Conservation (phyloP, 495 filamentous ascomycete genomes). For the Penicillium parvum region DNA sequence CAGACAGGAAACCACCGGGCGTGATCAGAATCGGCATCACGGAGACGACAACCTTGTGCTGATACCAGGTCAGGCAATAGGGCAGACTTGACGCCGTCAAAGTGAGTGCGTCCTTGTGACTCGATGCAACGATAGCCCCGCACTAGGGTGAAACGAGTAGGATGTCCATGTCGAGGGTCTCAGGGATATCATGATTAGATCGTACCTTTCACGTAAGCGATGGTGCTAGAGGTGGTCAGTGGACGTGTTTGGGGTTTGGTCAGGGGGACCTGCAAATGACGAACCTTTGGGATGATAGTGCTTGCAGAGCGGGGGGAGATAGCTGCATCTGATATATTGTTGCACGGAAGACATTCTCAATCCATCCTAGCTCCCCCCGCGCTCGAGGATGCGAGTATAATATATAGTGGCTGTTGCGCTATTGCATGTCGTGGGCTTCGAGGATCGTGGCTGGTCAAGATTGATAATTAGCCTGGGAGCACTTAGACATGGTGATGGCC, state of each 20-base stretch:
- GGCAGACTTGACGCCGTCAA: background rate
- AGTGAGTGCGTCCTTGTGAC: constrained; percentile 10
- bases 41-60: constrained; percentile 14
- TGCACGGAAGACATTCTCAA: background rate
- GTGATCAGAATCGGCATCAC: background rate
- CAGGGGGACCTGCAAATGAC: constrained; percentile 4
- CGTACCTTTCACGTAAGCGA: background rate
- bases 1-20: constrained; percentile 6
- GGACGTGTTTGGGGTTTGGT: constrained; percentile 8
- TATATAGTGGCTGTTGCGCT: background rate
- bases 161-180: background rate
- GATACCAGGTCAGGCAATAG: constrained; percentile 9
- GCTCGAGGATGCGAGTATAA: background rate
- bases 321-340: background rate
- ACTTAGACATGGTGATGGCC: too few species aligned
- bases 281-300: background rate
- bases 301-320: background rate
- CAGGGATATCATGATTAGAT: background rate
- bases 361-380: background rate
- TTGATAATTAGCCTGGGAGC: too few species aligned
- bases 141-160: constrained; percentile 1
- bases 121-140: constrained; percentile 20
- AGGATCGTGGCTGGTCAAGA: too few species aligned
- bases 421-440: too few species aligned
- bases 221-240: background rate